Base-by-base conservation (phyloP, 345 rosid genomes). In the Carallia pectinifolia region DNA sequence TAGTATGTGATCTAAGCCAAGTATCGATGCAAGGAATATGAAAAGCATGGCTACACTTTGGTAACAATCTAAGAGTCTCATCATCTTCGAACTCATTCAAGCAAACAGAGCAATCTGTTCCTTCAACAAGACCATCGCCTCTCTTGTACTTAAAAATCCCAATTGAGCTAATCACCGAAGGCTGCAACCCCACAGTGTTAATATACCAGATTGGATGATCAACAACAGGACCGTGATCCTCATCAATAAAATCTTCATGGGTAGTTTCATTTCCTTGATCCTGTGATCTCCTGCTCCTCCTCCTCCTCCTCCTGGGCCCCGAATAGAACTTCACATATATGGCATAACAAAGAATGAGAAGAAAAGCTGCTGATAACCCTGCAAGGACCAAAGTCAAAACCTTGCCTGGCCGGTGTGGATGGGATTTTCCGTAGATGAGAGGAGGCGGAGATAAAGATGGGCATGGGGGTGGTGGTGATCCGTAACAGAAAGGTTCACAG, bases 121-220 rank as follows among this genome's bases (percentile, higher is more conserved):
- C 78, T 47, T 75, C 74, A 58, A 75, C 74, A 58, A 75, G 74
- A 6, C 78, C 74, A 50, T 69, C 74, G 0, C 74, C 56, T 52
- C 40, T 75, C 17, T 58, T 69, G 53, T 56, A 75, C 74, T 65
- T 69, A n/a, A 44, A 75, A 64, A 75, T 70, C 31, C 61, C 27
- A 34, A 75, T 75, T 17, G 74, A 64, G 70, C 68, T 65, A 37
- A 75, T 75, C 8, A 69, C 74, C 23, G 74, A 64, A 27, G 66
- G 70, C 8, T 75, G 70, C 34, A 75, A 64, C 17, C 78, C 78
- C 15, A 58, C 29, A 7, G 78, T 75, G 36, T 65, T 27, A 30
- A 75, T 75, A 48, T 75, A 69, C 78, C 78, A 75, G 17, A 75
- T 59, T 0, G 70, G 78, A 58, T 75, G 78, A 23, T 75, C 78